Evolutionary conservation across 1,284 basidiomycete genomes (phyloP).

Genomic region (Coniferiporia sulphurascens): DNA sequence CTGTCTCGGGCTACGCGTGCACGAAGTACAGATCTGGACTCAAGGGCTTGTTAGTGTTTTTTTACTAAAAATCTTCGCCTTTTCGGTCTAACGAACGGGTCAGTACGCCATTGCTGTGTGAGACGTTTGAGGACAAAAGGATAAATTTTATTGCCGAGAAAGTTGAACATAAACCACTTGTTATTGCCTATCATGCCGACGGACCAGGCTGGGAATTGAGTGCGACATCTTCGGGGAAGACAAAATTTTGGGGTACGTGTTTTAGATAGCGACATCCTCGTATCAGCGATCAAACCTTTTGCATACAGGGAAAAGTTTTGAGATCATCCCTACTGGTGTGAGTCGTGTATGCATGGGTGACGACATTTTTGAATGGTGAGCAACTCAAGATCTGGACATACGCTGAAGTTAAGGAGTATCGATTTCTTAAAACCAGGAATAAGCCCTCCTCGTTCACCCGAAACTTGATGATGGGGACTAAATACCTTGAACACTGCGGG

Average conservation of each 20-base stretch:
- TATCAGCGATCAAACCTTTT: constrained; percentile 18
- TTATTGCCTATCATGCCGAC: constrained; percentile 82
- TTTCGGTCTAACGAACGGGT: neutral
- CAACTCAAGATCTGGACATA: neutral
- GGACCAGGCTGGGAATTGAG: constrained; percentile 71
- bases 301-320: constrained; percentile 70
- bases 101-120: constrained; percentile 84
- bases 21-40: constrained; percentile 75
- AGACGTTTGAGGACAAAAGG: constrained; percentile 81
- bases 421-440: constrained; percentile 43
- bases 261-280: constrained; percentile 20
- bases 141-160: constrained; percentile 86
- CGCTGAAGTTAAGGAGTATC: neutral
- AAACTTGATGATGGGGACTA: constrained; percentile 85
- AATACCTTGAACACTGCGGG: constrained; percentile 82
- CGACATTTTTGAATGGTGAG: constrained; percentile 66
- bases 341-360: constrained; percentile 60
- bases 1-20: constrained; percentile 79
- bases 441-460: constrained; percentile 86
- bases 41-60: constrained; percentile 74
- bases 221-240: constrained; percentile 71
- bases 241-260: constrained; percentile 81
- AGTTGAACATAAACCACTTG: constrained; percentile 79
- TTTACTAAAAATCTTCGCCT: constrained; percentile 1
- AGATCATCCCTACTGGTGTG: constrained; percentile 73